Evolutionary conservation across 805 yeast species (phyloP), one percentile per base, ranked within the genome.

Genomic region (Lachancea quebecensis): DNA sequence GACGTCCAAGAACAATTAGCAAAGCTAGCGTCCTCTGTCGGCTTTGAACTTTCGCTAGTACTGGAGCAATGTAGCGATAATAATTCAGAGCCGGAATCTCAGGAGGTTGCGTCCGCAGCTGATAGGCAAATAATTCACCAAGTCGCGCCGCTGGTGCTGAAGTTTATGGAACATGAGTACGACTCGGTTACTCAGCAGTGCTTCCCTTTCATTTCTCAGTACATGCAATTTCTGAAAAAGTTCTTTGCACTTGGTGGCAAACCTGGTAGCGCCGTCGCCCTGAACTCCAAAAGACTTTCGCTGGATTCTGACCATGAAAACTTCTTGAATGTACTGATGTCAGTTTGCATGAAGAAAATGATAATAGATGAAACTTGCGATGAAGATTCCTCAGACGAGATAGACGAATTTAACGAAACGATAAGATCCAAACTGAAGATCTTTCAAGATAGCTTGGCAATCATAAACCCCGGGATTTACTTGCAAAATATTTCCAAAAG

Each of bases 141-240:
- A 46, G 69, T 85, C 15, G 77, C 87, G 71, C 96, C 97, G 17
- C 70, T 80, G 28, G 70, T 85, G 7, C 73, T 91, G 47, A 73
- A 73, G 48, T 86, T 83, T 52, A 73, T 93, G 59, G 74, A 78
- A 28, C 84, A 88, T 61, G 95, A 83, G 51, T 89, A 82, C 58
- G 98, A 93, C 63, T 97, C 93, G 53, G 82, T 91, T 11, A 79
- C 95, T 1, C 72, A 75, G 33, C 95, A 87, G 62, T 84, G 88
- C 6, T 84, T 91, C 58, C 83, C 93, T 8, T 85, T 88, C 56
- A 69, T 93, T 38, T 78, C 85, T 33, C 85, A 80, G 42, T 89
- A 82, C 60, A 69, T 93, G 49, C 67, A 85, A 10, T 74, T 82
- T 37, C 67, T 89, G 52, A 86, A 79, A 66, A 87, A 79, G 58